A percentile compares a stretch with the other conserved stretches of the same genome.
These are phyloP conservation scores for Tylopilus sp. DNA, from an alignment of 768 basidiomycete genomes.

Conservation along the genomic window DNA sequence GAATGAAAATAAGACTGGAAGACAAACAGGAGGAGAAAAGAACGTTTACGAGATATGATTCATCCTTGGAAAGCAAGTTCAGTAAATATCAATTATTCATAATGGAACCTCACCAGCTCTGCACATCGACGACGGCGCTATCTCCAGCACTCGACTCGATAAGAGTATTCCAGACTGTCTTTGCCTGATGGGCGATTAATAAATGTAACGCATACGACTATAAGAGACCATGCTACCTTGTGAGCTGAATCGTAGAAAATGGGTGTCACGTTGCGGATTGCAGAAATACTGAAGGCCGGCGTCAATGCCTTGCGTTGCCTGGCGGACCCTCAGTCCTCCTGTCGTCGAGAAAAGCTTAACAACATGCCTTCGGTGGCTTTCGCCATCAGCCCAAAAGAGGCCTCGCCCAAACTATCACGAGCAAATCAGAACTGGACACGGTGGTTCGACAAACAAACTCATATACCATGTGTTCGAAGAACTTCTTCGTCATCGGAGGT, in stretches of 20 bases:
- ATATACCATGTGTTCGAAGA: constrained; percentile 28
- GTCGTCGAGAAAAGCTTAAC: constrained; percentile 28
- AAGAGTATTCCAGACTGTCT: constrained; percentile 30
- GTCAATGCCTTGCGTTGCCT: constrained; percentile 30
- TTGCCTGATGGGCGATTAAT: constrained; percentile 16
- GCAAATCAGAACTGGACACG: background rate
- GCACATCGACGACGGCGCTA: constrained; percentile 36
- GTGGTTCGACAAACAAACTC: background rate
- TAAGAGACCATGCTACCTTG: constrained; percentile 13
- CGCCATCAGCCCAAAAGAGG: too few relatives aligned
- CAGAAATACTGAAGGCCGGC: constrained; percentile 18
- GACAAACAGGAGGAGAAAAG: too few relatives aligned
- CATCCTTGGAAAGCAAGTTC: constrained; percentile 24
- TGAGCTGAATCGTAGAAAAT: too few relatives aligned
- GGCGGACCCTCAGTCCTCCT: constrained; percentile 28
- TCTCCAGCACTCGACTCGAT: too few relatives aligned
- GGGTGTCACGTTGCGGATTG: constrained; percentile 20
- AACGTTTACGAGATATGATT: constrained; percentile 31
- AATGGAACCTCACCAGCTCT: constrained; percentile 28
- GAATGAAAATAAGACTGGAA: too few relatives aligned
- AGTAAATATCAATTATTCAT: background rate
- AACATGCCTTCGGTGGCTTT: too few relatives aligned
- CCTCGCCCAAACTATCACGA: constrained; percentile 21
- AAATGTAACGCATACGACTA: too few relatives aligned
- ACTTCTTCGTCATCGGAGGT: constrained; percentile 32